Evolutionary conservation across 2,329 filamentous ascomycete species (phyloP).

Genomic region (Pyricularia sp.): DNA sequence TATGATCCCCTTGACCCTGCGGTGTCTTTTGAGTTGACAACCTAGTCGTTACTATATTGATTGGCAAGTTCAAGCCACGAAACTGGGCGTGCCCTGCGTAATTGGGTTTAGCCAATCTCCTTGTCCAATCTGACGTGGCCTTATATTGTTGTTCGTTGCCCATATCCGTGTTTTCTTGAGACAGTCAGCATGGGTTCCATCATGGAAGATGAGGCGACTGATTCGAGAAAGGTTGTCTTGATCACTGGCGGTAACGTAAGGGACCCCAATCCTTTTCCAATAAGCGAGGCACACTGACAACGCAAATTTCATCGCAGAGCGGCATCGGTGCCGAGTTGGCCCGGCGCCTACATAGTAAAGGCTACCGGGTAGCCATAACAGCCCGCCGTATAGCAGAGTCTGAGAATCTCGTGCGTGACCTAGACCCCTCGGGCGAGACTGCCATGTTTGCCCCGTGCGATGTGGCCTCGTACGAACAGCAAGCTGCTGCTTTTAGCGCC

Average conservation of each 20-base stretch:
- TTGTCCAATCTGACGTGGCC: background rate
- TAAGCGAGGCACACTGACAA: background rate
- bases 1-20: too few species aligned
- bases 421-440: slow-evolving; percentile 10
- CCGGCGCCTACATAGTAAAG: slow-evolving; percentile 4
- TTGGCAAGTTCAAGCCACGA: too few species aligned
- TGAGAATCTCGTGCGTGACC: slow-evolving; percentile 5
- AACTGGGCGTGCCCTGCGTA: too few species aligned
- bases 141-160: background rate
- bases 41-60: too few species aligned
- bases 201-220: background rate
- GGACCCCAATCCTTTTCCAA: background rate
- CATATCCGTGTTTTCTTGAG: background rate
- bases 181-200: background rate
- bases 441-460: slow-evolving; percentile 30
- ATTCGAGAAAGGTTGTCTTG: background rate
- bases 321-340: slow-evolving; percentile 1
- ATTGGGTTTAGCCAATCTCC: background rate
- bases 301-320: background rate
- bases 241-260: background rate
- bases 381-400: background rate
- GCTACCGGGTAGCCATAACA: slow-evolving; percentile 6
- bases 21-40: too few species aligned
- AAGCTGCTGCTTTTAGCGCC: slow-evolving; percentile 26
- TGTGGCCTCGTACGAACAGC: slow-evolving; percentile 29